phyloP scores from a whole-genome alignment of 78 protist genomes.

The Dictyostelium capitatum region DNA sequence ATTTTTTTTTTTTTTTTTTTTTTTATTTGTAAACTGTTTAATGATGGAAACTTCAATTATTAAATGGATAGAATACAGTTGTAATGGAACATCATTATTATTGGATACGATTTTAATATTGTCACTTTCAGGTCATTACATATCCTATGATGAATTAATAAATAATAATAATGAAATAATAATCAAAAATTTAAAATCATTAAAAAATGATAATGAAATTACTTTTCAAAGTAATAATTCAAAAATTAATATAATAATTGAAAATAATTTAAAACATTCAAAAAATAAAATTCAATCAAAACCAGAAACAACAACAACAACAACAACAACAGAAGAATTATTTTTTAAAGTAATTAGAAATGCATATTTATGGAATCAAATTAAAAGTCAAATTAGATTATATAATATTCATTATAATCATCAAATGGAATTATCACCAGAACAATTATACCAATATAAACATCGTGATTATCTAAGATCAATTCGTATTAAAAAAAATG shows the following conservation, averaged over 20 bases:
- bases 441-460: neutral
- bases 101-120: neutral
- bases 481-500: neutral
- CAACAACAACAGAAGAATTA: neutral
- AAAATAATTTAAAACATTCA: neutral
- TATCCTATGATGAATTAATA: neutral
- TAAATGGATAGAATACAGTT: too few relatives aligned
- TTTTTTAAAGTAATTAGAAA: neutral
- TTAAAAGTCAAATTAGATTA: constrained; percentile 2
- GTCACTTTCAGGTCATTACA: neutral
- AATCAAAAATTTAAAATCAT: too few relatives aligned
- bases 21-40: too few relatives aligned
- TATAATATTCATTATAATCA: neutral
- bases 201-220: neutral
- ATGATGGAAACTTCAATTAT: too few relatives aligned
- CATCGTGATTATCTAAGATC: neutral
- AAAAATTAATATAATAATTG: neutral
- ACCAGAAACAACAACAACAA: too few relatives aligned
- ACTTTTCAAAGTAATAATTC: neutral
- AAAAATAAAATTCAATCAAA: too few relatives aligned
- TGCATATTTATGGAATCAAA: neutral
- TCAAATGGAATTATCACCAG: neutral
- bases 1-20: too few relatives aligned
- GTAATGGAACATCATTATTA: too few relatives aligned
- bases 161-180: neutral